These are phyloP conservation scores for Glycine latifolia DNA, from an alignment of 306 rosid genomes.

Conservation along the genomic window DNA sequence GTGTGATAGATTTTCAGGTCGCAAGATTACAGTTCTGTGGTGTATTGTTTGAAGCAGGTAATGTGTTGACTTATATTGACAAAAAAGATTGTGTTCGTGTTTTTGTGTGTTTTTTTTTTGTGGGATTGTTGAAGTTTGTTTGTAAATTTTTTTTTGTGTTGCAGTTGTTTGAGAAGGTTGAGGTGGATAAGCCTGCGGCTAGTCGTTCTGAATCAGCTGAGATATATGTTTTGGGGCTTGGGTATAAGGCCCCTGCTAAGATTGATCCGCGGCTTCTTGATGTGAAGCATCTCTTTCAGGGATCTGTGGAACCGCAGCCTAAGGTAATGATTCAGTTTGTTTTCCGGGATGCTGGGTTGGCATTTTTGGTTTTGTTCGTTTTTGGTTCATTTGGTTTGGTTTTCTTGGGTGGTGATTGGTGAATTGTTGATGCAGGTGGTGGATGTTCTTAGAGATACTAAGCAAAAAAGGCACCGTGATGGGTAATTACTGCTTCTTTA, in stretches of 20 bases:
- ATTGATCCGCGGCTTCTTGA: constrained; percentile 97
- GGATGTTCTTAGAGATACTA: constrained; percentile 85
- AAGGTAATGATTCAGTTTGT: constrained; percentile 62
- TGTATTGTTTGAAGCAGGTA: constrained; percentile 84
- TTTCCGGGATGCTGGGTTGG: not conserved
- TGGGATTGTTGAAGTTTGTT: not conserved
- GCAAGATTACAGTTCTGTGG: constrained; percentile 87
- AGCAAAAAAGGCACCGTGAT: constrained; percentile 93
- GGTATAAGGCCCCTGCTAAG: constrained; percentile 91
- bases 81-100: not conserved
- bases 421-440: constrained; percentile 64
- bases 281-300: constrained; percentile 82
- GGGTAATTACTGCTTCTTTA: constrained; percentile 68
- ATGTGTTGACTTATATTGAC: not conserved
- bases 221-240: constrained; percentile 82
- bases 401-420: not conserved
- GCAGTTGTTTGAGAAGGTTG: constrained; percentile 95
- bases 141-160: constrained; percentile 12
- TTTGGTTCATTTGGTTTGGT: no score
- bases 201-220: constrained; percentile 97
- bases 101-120: constrained; percentile 4
- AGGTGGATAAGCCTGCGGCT: constrained; percentile 87
- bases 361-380: not conserved
- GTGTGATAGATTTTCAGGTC: constrained; percentile 84
- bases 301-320: constrained; percentile 69